phyloP scores from a whole-genome alignment of 2,329 filamentous ascomycete genomes.

The Beauveria sp. region DNA sequence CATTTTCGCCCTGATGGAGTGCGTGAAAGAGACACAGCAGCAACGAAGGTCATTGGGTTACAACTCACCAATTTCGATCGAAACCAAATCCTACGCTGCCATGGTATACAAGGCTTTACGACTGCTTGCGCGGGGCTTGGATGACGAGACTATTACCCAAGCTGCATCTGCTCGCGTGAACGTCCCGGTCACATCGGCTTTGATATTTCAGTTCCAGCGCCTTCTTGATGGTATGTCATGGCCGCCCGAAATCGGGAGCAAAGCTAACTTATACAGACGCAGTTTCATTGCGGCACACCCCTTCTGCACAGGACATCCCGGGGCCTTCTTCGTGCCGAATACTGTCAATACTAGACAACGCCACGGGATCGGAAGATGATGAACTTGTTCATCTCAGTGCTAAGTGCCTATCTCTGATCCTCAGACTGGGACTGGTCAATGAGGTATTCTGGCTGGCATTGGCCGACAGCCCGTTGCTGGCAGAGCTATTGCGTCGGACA shows the following conservation, averaged over 20 bases:
- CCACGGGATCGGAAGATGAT: conserved; percentile 18
- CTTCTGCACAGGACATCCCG: conserved; percentile 15
- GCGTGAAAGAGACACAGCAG: conserved; percentile 37
- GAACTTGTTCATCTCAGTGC: conserved; percentile 19
- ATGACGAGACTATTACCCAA: neutral
- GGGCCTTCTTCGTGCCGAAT: conserved; percentile 14
- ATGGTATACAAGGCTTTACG: neutral
- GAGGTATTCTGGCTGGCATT: conserved; percentile 23
- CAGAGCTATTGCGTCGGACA: conserved; percentile 17
- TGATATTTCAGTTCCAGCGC: neutral
- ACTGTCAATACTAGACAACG: conserved; percentile 21
- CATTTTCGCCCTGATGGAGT: conserved; percentile 57
- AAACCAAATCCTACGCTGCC: neutral
- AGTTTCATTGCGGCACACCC: neutral
- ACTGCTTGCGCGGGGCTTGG: neutral
- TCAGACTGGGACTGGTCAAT: conserved; percentile 23
- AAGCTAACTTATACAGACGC: neutral
- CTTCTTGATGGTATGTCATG: conserved; percentile 1
- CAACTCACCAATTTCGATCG: conserved; percentile 1
- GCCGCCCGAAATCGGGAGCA: neutral
- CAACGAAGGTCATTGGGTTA: neutral
- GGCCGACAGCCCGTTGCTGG: conserved; percentile 17
- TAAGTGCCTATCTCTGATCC: conserved; percentile 21
- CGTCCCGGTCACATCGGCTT: neutral
- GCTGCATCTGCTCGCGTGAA: neutral